These are phyloP conservation scores for Telfairia occidentalis DNA, from an alignment of 331 rosid species.

Conservation along the genomic window DNA sequence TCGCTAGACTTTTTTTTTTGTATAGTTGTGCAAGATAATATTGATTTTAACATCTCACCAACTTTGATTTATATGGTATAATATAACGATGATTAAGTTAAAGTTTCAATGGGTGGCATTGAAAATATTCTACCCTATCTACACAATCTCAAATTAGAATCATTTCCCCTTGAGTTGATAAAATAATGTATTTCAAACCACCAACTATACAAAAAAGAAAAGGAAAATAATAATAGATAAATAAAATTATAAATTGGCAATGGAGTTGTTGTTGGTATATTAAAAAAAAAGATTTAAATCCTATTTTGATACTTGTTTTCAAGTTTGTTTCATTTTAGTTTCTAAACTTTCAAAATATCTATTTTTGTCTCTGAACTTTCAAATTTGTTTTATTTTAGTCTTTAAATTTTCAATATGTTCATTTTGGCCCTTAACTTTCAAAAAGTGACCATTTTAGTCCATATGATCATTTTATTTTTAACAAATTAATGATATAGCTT, in stretches of 20 bases:
- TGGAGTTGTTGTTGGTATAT: slow-evolving; percentile 1
- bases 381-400: no score
- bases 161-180: not conserved
- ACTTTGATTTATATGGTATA: not conserved
- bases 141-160: not conserved
- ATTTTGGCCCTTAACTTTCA: no score
- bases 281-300: no score
- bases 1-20: not conserved
- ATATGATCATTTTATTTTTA: no score
- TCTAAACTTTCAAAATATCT: no score
- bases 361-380: no score
- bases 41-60: not conserved
- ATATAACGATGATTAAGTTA: not conserved
- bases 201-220: not conserved
- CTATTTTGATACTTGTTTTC: no score
- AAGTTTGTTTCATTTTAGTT: no score
- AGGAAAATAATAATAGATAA: not conserved
- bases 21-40: not conserved
- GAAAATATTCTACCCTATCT: not conserved
- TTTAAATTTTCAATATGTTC: no score
- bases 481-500: no score
- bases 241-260: not conserved
- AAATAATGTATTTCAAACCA: not conserved
- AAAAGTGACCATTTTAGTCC: no score
- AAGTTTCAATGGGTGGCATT: not conserved